Conservation (phyloP, 805 yeast genomes). For the Cyberlindnera galapagoensis region DNA sequence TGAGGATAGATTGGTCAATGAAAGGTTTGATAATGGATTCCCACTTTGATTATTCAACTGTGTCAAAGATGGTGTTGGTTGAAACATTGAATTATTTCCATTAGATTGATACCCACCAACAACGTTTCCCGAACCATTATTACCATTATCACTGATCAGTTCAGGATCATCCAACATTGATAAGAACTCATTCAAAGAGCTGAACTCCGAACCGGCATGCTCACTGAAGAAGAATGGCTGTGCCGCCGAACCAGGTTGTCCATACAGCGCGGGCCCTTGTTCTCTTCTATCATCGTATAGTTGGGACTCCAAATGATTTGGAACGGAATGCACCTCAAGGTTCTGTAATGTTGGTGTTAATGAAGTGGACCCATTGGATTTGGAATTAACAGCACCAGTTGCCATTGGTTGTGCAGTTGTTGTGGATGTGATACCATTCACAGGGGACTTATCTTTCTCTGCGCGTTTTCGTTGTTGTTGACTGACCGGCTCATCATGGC, state of each 20-base stretch:
- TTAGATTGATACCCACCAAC: background rate
- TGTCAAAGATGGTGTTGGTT: constrained; percentile 1
- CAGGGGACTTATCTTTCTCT: constrained; percentile 7
- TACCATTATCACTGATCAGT: constrained; percentile 38
- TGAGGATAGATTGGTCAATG: constrained; percentile 18
- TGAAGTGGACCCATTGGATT: background rate
- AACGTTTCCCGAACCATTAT: background rate
- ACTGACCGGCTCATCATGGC: constrained; percentile 33
- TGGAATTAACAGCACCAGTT: background rate
- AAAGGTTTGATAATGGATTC: constrained; percentile 23
- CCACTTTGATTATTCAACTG: constrained; percentile 7
- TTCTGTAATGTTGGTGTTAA: constrained; percentile 11
- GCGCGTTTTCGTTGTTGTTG: constrained; percentile 19
- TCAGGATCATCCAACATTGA: constrained; percentile 88
- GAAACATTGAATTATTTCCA: background rate
- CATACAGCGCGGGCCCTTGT: no score
- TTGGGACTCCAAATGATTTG: constrained; percentile 17
- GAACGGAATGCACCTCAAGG: constrained; percentile 16
- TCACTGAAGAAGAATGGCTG: constrained; percentile 83
- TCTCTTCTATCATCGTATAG: constrained; percentile 4
- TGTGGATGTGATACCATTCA: background rate
- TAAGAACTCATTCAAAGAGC: constrained; percentile 81
- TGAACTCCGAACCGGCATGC: constrained; percentile 89
- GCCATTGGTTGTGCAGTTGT: background rate
- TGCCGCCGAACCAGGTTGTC: no score